A percentile compares a stretch with the other conserved stretches of the same genome.
Conservation (phyloP, 441 rosid genomes). For the Syzygium syzygioides region DNA sequence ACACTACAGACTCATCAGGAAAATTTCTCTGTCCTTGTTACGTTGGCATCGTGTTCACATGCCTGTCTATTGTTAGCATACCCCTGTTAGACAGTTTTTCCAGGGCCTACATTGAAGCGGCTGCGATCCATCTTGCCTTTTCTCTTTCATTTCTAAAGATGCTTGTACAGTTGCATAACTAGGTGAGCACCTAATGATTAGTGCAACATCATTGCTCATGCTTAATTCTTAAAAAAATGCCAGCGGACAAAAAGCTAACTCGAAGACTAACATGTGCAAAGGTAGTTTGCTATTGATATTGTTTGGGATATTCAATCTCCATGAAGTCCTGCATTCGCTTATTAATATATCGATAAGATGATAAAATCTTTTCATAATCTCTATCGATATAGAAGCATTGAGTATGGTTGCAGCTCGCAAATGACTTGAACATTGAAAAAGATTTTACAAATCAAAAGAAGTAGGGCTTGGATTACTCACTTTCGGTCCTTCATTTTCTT, state of each 20-base stretch:
- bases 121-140: background rate
- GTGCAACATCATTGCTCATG: background rate
- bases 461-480: background rate
- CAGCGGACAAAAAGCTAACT: background rate
- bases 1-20: background rate
- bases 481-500: background rate
- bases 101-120: background rate
- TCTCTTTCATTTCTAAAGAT: background rate
- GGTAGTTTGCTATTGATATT: background rate
- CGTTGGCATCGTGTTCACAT: background rate
- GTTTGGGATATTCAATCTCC: background rate
- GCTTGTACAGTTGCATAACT: background rate
- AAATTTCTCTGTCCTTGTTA: background rate
- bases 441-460: background rate
- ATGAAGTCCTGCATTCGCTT: background rate
- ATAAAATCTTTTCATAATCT: background rate
- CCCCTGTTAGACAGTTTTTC: background rate
- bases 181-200: background rate
- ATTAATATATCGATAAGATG: background rate
- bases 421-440: background rate
- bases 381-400: background rate
- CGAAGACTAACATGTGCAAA: background rate
- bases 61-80: background rate
- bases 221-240: background rate
- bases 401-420: background rate